Percentiles rank a stretch among this genome's conserved stretches.
Conservation (phyloP, 257 asterid genomes). For the Cordia subcordata region DNA sequence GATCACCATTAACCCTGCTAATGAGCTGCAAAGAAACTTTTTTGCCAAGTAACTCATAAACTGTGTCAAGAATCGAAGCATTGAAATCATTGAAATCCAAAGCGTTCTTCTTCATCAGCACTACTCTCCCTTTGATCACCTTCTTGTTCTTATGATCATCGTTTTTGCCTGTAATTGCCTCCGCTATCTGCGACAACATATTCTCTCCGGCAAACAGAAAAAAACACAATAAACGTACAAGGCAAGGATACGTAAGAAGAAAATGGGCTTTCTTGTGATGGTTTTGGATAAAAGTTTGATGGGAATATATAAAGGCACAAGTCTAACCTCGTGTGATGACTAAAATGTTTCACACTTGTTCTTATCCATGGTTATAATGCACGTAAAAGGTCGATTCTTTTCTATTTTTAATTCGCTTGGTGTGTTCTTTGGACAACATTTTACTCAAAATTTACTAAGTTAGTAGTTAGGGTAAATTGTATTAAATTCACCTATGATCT, state of each 20-base stretch:
- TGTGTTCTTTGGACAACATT: no score
- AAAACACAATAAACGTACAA: neutral
- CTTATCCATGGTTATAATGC: no score
- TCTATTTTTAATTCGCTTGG: no score
- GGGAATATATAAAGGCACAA: neutral
- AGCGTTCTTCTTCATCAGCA: constrained; percentile 53
- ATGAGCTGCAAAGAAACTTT: constrained; percentile 46
- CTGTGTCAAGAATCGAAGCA: constrained; percentile 34
- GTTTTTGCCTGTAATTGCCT: neutral
- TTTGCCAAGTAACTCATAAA: constrained; percentile 44
- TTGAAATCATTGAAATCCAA: constrained; percentile 42
- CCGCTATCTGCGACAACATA: neutral
- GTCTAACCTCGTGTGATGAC: neutral
- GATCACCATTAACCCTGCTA: constrained; percentile 25
- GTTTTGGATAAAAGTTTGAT: neutral
- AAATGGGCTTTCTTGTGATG: neutral
- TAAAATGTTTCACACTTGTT: no score
- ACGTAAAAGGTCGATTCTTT: no score
- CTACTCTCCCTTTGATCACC: constrained; percentile 47
- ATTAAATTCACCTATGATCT: no score
- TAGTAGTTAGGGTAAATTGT: no score
- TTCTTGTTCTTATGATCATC: neutral
- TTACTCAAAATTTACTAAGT: no score
- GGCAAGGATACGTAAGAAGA: neutral
- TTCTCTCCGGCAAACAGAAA: neutral